Evolutionary conservation across 2,329 filamentous ascomycete genomes (phyloP).

Genomic region (Capronia americana): DNA sequence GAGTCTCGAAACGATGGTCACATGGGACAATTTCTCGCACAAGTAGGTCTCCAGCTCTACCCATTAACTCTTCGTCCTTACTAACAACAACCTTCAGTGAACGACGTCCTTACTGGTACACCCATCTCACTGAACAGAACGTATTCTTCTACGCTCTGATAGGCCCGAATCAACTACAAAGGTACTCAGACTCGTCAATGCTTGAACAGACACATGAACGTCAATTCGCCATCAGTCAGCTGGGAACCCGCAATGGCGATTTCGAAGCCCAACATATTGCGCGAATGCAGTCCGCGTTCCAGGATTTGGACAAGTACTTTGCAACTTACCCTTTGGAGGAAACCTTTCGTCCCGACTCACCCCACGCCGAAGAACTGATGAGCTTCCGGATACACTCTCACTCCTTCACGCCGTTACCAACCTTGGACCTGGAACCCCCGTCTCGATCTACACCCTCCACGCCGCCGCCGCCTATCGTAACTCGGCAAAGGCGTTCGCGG

Average conservation of each 20-base stretch:
- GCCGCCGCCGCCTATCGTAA: background rate
- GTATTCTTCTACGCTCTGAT: constrained; percentile 25
- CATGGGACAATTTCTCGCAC: constrained; percentile 29
- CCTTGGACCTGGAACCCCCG: constrained; percentile 7
- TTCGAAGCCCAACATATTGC: constrained; percentile 32
- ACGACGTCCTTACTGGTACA: constrained; percentile 24
- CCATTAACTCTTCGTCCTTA: background rate
- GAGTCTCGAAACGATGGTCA: constrained; percentile 28
- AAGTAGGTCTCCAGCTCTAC: constrained; percentile 18
- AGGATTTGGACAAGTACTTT: constrained; percentile 10
- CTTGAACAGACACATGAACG: constrained; percentile 36
- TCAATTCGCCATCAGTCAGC: constrained; percentile 35
- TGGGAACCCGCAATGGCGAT: constrained; percentile 18
- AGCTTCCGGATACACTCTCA: constrained; percentile 10
- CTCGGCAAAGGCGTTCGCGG: background rate
- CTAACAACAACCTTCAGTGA: constrained; percentile 18
- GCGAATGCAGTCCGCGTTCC: constrained; percentile 19
- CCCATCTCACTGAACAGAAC: constrained; percentile 34
- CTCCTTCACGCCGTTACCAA: constrained; percentile 2
- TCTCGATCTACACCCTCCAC: background rate
- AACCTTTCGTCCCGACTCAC: constrained; percentile 16
- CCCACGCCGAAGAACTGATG: constrained; percentile 17
- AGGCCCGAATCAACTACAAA: constrained; percentile 28
- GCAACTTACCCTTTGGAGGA: constrained; percentile 11
- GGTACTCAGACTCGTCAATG: constrained; percentile 33